Conservation (phyloP, 2,329 filamentous ascomycete genomes). For the Chalara sp. region DNA sequence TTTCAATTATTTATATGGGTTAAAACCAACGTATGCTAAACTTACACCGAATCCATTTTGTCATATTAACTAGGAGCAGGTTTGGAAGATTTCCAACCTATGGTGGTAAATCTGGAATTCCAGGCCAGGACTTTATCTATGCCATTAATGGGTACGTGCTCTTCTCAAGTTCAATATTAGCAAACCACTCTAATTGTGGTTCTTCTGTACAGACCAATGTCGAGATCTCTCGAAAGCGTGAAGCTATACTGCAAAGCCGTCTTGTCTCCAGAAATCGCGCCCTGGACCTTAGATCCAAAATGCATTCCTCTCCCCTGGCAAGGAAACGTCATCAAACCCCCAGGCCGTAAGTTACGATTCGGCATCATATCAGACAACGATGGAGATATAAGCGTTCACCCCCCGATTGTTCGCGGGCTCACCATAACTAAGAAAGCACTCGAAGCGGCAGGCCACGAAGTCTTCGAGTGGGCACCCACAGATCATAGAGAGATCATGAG, state of each 20-base stretch:
- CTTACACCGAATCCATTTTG: slow-evolving; percentile 5
- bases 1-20: slow-evolving; percentile 31
- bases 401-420: slow-evolving; percentile 31
- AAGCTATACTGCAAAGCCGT: slow-evolving; percentile 31
- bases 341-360: slow-evolving; percentile 29
- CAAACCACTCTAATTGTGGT: too few species aligned
- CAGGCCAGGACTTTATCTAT: slow-evolving; percentile 33
- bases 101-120: slow-evolving; percentile 29
- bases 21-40: slow-evolving; percentile 27
- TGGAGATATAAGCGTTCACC: slow-evolving; percentile 29
- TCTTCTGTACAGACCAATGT: slow-evolving; percentile 24
- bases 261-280: slow-evolving; percentile 24
- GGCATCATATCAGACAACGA: slow-evolving; percentile 32
- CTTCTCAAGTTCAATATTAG: too few species aligned
- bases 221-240: slow-evolving; percentile 26
- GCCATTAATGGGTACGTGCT: slow-evolving; percentile 24
- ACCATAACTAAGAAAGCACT: slow-evolving; percentile 26
- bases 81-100: slow-evolving; percentile 32
- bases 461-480: slow-evolving; percentile 28
- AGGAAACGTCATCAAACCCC: slow-evolving; percentile 25
- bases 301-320: slow-evolving; percentile 32
- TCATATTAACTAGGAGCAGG: slow-evolving; percentile 9
- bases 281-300: slow-evolving; percentile 33
- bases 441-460: slow-evolving; percentile 30
- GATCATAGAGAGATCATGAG: slow-evolving; percentile 26